Percentiles rank a stretch among this genome's conserved stretches.
These are phyloP conservation scores for Rhazya stricta DNA, from an alignment of 257 asterid species.

Conservation along the genomic window DNA sequence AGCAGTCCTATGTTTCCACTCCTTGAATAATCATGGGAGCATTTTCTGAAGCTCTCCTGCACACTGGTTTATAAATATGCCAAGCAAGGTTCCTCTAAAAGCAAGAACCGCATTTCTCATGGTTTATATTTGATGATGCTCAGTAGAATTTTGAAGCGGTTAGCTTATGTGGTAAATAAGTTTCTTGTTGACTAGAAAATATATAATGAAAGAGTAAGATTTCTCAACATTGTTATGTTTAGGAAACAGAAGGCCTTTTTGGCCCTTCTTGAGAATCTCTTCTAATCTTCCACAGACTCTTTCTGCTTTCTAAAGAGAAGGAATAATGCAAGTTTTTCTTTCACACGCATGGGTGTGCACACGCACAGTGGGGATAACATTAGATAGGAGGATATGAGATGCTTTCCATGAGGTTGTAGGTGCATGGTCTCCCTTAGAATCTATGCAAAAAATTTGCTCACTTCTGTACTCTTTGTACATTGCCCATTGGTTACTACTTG, in stretches of 20 bases:
- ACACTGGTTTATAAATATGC: background rate
- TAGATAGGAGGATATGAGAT: background rate
- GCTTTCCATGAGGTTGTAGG: background rate
- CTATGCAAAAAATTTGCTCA: background rate
- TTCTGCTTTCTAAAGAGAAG: background rate
- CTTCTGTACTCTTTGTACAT: background rate
- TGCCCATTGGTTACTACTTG: background rate
- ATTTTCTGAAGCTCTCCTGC: constrained; percentile 15
- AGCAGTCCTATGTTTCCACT: background rate
- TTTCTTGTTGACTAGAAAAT: background rate
- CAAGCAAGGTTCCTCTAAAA: background rate
- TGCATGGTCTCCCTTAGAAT: background rate
- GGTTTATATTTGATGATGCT: background rate
- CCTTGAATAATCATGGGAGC: constrained; percentile 6
- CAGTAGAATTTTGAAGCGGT: background rate
- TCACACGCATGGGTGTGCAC: background rate
- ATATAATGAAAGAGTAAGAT: background rate
- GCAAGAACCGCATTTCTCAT: background rate
- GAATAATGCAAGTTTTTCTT: background rate
- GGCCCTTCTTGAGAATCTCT: background rate
- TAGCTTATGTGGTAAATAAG: background rate
- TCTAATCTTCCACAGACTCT: background rate
- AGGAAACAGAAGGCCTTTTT: background rate
- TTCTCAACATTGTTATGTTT: background rate
- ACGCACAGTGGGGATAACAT: background rate